phyloP scores from a whole-genome alignment of 176 grass and related monocot genomes.

The Eleusine indica region DNA sequence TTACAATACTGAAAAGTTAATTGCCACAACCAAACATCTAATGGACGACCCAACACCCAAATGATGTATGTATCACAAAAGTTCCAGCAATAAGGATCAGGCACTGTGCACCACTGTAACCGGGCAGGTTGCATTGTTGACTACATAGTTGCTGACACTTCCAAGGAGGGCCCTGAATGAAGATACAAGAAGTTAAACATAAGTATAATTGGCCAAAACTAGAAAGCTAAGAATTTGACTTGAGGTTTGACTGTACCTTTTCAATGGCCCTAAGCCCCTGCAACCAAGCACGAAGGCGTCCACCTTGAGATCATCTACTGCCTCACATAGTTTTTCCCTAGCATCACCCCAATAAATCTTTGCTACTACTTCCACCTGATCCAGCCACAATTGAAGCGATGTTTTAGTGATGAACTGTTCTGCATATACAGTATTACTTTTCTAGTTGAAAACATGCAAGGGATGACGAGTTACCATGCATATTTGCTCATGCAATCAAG shows the following conservation, averaged over 20 bases:
- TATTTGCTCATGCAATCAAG: background rate
- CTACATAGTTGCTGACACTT: constrained; percentile 91
- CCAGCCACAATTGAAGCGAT: background rate
- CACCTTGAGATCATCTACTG: constrained; percentile 79
- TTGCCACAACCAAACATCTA: background rate
- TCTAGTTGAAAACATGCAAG: background rate
- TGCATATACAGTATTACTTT: constrained; percentile 17
- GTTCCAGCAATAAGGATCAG: constrained; percentile 23
- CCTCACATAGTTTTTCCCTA: constrained; percentile 83
- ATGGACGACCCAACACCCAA: background rate
- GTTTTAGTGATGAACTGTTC: constrained; percentile 11
- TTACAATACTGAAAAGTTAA: constrained; percentile 5
- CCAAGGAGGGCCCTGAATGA: constrained; percentile 71
- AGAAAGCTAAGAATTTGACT: background rate
- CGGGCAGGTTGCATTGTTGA: constrained; percentile 70
- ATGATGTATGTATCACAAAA: background rate
- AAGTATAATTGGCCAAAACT: constrained; percentile 10
- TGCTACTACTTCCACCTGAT: constrained; percentile 76
- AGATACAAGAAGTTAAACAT: constrained; percentile 26
- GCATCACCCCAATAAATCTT: constrained; percentile 93
- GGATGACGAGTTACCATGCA: background rate
- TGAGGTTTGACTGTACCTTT: constrained; percentile 57
- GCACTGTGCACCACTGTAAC: constrained; percentile 70
- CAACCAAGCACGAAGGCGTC: constrained; percentile 69
- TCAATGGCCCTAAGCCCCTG: constrained; percentile 79